Percentiles rank a stretch among this genome's conserved stretches.
These are phyloP conservation scores for Phragmites australis DNA, from an alignment of 176 grass and related monocot species.

Conservation along the genomic window DNA sequence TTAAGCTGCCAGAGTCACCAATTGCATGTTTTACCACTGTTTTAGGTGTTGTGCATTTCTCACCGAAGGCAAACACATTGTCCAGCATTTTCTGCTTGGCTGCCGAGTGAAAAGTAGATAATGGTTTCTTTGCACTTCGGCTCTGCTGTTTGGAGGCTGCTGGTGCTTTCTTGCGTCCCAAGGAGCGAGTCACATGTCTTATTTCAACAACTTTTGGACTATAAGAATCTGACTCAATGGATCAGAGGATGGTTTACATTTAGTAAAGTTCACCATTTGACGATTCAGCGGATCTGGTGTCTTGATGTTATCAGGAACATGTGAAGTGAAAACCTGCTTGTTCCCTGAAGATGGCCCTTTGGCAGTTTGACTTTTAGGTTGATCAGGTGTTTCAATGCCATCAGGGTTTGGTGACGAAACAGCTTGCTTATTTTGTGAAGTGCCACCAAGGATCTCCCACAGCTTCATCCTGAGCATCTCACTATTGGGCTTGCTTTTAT, in stretches of 20 bases:
- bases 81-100: constrained; percentile 49
- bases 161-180: constrained; percentile 49
- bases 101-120: constrained; percentile 56
- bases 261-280: constrained; percentile 53
- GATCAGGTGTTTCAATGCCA: constrained; percentile 31
- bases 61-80: constrained; percentile 60
- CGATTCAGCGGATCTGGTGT: constrained; percentile 41
- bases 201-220: constrained; percentile 62
- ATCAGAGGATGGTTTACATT: constrained; percentile 67
- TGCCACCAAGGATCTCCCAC: constrained; percentile 83
- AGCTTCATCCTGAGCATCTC: constrained; percentile 71
- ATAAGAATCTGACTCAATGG: constrained; percentile 79
- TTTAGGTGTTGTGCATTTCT: constrained; percentile 45
- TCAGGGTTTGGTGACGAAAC: constrained; percentile 42
- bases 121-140: constrained; percentile 57
- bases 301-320: constrained; percentile 52
- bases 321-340: constrained; percentile 53
- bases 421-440: constrained; percentile 71
- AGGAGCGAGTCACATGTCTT: constrained; percentile 64
- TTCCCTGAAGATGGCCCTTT: constrained; percentile 49
- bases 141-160: constrained; percentile 41
- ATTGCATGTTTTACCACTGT: constrained; percentile 39
- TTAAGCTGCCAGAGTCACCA: constrained; percentile 42
- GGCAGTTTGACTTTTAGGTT: constrained; percentile 44
- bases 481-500: constrained; percentile 50